Conservation (phyloP, 768 basidiomycete species). For the Lepiota subincarnata region DNA sequence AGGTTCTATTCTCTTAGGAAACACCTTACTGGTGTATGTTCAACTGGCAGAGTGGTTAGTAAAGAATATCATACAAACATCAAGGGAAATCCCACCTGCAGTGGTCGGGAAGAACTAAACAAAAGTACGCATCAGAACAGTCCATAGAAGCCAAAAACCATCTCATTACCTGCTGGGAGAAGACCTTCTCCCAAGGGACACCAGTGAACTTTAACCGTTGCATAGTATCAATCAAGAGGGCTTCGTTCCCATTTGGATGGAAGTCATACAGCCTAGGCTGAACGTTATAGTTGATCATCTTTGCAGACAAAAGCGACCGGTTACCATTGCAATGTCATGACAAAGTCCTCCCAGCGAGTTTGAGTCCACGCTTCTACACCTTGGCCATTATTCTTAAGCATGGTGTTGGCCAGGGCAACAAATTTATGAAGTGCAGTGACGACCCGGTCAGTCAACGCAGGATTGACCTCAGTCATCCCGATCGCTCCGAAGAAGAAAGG, state of each 20-base stretch:
- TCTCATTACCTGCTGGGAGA: conserved; percentile 33
- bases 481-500: conserved; percentile 58
- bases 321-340: conserved; percentile 52
- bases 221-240: conserved; percentile 50
- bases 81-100: conserved; percentile 21
- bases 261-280: conserved; percentile 47
- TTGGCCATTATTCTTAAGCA: conserved; percentile 44
- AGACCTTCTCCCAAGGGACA: conserved; percentile 53
- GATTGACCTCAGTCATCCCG: conserved; percentile 48
- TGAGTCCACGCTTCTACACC: conserved; percentile 52
- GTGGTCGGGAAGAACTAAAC: conserved; percentile 42
- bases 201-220: conserved; percentile 46
- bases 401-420: conserved; percentile 46
- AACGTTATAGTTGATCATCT: neutral
- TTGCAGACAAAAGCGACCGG: neutral
- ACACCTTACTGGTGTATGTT: conserved; percentile 23
- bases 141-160: neutral
- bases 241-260: conserved; percentile 45
- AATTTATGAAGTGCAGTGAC: conserved; percentile 51
- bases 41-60: conserved; percentile 20
- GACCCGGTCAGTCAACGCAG: conserved; percentile 39
- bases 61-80: neutral
- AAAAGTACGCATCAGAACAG: neutral
- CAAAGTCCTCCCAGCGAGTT: conserved; percentile 58
- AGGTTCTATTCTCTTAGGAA: neutral